Conservation (phyloP, 129 eudicot genomes). For the Mikania micrantha region DNA sequence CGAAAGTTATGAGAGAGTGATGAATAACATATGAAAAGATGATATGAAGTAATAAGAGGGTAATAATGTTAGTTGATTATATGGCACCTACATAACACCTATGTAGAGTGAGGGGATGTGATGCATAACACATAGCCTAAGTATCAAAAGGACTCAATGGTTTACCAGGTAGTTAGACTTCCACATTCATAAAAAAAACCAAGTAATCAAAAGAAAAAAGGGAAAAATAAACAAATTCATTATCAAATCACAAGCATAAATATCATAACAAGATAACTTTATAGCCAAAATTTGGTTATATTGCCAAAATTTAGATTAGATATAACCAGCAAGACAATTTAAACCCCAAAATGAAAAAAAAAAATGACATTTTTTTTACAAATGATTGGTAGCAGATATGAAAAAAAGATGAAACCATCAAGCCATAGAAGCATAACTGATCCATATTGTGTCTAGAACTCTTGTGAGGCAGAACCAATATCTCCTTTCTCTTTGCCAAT, state of each 20-base stretch:
- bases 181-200: no score
- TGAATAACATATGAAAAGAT: no score
- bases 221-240: no score
- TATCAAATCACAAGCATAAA: background rate
- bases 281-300: background rate
- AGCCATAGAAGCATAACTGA: background rate
- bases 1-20: no score
- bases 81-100: no score
- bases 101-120: no score
- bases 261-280: background rate
- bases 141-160: no score
- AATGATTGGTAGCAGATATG: background rate
- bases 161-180: no score
- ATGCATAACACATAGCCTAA: no score
- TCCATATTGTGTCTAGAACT: slow-evolving; percentile 28
- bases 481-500: slow-evolving; percentile 36
- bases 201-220: no score
- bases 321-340: background rate
- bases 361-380: background rate
- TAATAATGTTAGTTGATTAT: no score
- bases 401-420: background rate
- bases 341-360: background rate
- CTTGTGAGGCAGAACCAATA: slow-evolving; percentile 62
- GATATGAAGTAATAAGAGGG: no score
- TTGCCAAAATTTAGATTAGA: background rate